These are phyloP conservation scores for Colletotrichum incanum DNA, from an alignment of 2,329 filamentous ascomycete species.

Conservation along the genomic window DNA sequence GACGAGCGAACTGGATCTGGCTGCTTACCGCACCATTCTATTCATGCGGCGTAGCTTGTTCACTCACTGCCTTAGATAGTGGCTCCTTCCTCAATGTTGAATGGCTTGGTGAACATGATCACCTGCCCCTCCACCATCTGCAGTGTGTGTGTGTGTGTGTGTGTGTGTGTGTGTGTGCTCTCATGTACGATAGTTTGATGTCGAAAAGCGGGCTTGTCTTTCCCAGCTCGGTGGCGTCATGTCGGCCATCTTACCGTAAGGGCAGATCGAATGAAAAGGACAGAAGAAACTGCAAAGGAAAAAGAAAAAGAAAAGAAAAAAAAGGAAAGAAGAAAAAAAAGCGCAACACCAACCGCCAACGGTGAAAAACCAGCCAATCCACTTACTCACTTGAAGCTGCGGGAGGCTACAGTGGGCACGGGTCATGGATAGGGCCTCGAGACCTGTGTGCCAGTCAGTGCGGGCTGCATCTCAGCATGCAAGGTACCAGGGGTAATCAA, in stretches of 20 bases:
- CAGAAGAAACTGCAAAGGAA: neutral
- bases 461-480: conserved; percentile 29
- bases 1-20: conserved; percentile 4
- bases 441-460: conserved; percentile 28
- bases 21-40: conserved; percentile 1
- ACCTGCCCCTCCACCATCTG: conserved; percentile 23
- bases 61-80: neutral
- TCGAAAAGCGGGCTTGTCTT: conserved; percentile 17
- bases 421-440: conserved; percentile 3
- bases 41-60: conserved; percentile 11
- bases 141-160: conserved; percentile 20
- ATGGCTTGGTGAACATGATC: conserved; percentile 23
- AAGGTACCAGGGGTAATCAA: conserved; percentile 39
- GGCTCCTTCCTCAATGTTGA: conserved; percentile 17
- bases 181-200: conserved; percentile 8
- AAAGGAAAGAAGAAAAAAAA: neutral
- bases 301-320: neutral
- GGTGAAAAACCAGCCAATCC: conserved; percentile 17
- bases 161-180: too few relatives aligned
- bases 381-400: neutral
- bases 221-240: neutral
- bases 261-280: neutral
- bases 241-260: conserved; percentile 3
- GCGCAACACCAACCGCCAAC: conserved; percentile 1
- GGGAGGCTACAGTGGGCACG: conserved; percentile 4